Evolutionary conservation across 2,329 filamentous ascomycete species (phyloP), one percentile per base, ranked within the genome.

Genomic region (Penicillium freii): DNA sequence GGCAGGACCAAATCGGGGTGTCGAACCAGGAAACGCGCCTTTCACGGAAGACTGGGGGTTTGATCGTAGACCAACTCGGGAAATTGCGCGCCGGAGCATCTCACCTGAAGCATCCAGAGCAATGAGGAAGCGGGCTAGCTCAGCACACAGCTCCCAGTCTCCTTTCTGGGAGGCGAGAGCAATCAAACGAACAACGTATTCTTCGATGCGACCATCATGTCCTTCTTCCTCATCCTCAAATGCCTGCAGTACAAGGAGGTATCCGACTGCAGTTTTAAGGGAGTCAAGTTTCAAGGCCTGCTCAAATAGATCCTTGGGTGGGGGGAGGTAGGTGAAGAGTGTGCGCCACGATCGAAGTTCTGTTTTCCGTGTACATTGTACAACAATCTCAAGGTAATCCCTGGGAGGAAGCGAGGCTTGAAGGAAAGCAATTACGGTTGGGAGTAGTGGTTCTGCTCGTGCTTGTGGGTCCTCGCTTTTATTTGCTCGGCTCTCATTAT

Each of bases 281-380:
- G 88, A 90, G 3, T 91, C 92, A 55, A 90, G 85, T 63, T 89
- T 86, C 10, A 99, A 78, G 5, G 92, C 93, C 73, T 96, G 91
- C 73, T 99, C 93, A 66, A 99, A 99, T 0, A 99, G 82, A 65
- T 94, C 90, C 67, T 92, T 88, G 4, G 93, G 91, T 1, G 93
- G 91, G 0, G 94, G 94, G 1, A 99, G 81, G 68, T 97, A 92
- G 5, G 87, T 86, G 73, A 99, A 99, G 1, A 99, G 81, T 0
- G 94, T 97, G 58, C 89, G 87, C 94, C 94, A 99, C 55, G 91
- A 96, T 39, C 93, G 87, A 8, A 96, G 87, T 71, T 99, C 94
- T 0, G 94, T 99, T 76, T 99, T 99, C 54, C 94, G 88, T 1
- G 94, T 97, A 76, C 94, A 99, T 75, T 96, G 94, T 21, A 99